Percentiles rank a stretch among this genome's conserved stretches.
Conservation (phyloP, 768 basidiomycete species). For the Arthromyces matolae region DNA sequence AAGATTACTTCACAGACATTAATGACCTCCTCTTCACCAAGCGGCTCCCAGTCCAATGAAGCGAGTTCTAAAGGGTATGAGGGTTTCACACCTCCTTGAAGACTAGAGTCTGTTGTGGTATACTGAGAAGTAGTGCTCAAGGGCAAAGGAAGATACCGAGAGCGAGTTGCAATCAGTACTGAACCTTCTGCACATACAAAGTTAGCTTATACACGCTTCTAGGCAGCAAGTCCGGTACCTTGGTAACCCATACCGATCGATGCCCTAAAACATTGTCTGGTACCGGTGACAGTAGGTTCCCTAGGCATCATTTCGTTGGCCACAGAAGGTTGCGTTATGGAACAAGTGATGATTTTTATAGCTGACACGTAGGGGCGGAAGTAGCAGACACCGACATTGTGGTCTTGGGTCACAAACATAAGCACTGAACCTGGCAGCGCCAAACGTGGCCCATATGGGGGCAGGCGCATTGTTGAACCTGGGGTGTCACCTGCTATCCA, state of each 20-base stretch:
- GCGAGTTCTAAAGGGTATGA: slow-evolving; percentile 24
- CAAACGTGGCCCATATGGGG: slow-evolving; percentile 53
- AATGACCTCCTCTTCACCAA: slow-evolving; percentile 58
- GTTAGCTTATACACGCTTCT: slow-evolving; percentile 1
- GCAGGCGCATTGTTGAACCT: slow-evolving; percentile 51
- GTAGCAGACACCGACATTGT: slow-evolving; percentile 52
- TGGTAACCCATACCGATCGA: slow-evolving; percentile 59
- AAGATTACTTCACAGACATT: slow-evolving; percentile 60
- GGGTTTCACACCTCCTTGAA: slow-evolving; percentile 31
- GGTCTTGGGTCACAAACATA: slow-evolving; percentile 62
- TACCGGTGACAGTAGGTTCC: slow-evolving; percentile 31
- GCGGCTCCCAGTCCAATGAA: slow-evolving; percentile 45
- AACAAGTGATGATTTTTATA: slow-evolving; percentile 46
- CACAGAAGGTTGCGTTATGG: slow-evolving; percentile 40
- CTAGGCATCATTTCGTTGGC: slow-evolving; percentile 32
- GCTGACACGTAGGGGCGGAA: slow-evolving; percentile 41
- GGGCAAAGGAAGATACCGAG: slow-evolving; percentile 42
- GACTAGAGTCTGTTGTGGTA: slow-evolving; percentile 41
- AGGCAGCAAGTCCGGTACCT: slow-evolving; percentile 33
- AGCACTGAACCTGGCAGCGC: slow-evolving; percentile 54
- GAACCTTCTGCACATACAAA: slow-evolving; percentile 40
- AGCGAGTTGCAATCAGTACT: slow-evolving; percentile 61
- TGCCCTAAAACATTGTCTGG: slow-evolving; percentile 51
- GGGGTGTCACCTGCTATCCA: slow-evolving; percentile 44
- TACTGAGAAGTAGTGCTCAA: slow-evolving; percentile 23